Conservation (phyloP, 805 yeast species). For the Candida insectorum region DNA sequence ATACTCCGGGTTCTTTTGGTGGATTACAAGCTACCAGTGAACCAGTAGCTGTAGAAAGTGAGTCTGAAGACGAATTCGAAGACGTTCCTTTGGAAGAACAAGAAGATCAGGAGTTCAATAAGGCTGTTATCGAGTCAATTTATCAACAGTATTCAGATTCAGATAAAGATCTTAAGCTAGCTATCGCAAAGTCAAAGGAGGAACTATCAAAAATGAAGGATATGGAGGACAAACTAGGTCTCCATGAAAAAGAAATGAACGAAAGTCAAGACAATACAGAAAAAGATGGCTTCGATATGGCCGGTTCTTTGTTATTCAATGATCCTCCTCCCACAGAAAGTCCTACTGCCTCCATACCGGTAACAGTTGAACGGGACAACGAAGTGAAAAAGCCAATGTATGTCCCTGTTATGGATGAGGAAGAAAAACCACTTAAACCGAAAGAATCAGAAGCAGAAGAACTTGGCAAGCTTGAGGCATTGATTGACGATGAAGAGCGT, state of each 20-base stretch:
- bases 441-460: constrained; percentile 3
- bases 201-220: constrained; percentile 33
- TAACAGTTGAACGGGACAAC: no score
- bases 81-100: constrained; percentile 53
- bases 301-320: constrained; percentile 19
- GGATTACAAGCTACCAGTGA: no score
- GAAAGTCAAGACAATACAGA: neutral
- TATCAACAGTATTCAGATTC: constrained; percentile 25
- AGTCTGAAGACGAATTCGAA: constrained; percentile 41
- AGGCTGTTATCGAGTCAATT: constrained; percentile 34
- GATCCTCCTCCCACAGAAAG: neutral
- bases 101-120: constrained; percentile 23
- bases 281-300: constrained; percentile 13
- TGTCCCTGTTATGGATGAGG: no score
- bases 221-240: constrained; percentile 13
- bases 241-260: constrained; percentile 1
- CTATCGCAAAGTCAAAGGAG: constrained; percentile 45
- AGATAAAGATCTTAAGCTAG: constrained; percentile 39
- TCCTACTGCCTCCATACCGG: no score
- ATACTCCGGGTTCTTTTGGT: constrained; percentile 9
- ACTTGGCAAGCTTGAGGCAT: constrained; percentile 8
- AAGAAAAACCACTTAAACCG: neutral
- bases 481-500: constrained; percentile 10
- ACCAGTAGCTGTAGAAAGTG: constrained; percentile 8
- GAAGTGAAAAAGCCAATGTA: neutral